Conservation (phyloP, 2,329 filamentous ascomycete species). For the Endocalyx cinctus region DNA sequence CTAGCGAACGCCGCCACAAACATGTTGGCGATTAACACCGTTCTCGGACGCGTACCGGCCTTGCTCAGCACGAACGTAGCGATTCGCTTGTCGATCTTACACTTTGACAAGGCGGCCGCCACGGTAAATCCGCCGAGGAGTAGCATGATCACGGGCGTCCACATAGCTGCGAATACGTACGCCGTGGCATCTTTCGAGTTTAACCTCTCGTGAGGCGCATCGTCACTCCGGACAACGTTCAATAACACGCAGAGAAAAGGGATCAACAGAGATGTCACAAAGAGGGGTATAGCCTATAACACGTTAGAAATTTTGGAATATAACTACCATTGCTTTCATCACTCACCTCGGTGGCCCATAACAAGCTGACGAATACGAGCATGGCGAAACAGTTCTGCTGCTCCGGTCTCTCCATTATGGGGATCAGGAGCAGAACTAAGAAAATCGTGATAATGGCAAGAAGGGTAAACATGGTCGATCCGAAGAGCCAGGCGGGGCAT, state of each 20-base stretch:
- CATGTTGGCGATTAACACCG: constrained; percentile 96
- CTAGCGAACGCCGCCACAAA: constrained; percentile 95
- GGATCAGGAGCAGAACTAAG: constrained; percentile 65
- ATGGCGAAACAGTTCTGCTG: constrained; percentile 96
- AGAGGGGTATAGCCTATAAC: constrained; percentile 80
- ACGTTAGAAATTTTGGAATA: constrained; percentile 4
- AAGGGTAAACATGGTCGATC: constrained; percentile 73
- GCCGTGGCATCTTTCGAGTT: constrained; percentile 75
- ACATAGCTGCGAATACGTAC: constrained; percentile 93
- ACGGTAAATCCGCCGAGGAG: constrained; percentile 94
- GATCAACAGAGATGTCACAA: constrained; percentile 90
- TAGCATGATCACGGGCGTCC: constrained; percentile 98
- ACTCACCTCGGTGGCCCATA: constrained; percentile 92
- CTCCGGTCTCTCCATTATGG: constrained; percentile 80
- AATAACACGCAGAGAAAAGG: constrained; percentile 90
- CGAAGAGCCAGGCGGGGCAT: constrained; percentile 79
- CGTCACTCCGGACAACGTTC: constrained; percentile 75
- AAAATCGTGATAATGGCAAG: constrained; percentile 70
- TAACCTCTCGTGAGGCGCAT: constrained; percentile 62
- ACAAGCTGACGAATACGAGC: constrained; percentile 84
- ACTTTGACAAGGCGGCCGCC: constrained; percentile 91
- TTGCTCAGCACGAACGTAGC: constrained; percentile 95
- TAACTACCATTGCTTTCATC: constrained; percentile 1
- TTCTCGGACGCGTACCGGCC: constrained; percentile 83
- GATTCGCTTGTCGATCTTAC: constrained; percentile 95